These are phyloP conservation scores for Candida tammaniensis DNA, from an alignment of 805 yeast species.

Conservation along the genomic window DNA sequence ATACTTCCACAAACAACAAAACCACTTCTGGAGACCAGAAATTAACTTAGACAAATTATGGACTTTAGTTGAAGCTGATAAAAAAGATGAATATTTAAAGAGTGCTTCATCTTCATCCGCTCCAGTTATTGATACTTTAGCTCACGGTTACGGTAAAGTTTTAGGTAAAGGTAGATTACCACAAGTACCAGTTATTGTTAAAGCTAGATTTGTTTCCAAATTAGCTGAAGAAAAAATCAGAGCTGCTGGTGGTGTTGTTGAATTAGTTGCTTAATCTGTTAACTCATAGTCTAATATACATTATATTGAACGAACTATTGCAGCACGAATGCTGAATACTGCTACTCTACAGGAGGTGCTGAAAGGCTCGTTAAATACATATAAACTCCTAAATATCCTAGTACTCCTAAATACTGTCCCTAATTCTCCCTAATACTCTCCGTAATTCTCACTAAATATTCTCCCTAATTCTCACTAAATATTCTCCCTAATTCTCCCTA, in stretches of 20 bases:
- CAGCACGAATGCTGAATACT: no score
- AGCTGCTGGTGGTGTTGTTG: slow-evolving; percentile 99
- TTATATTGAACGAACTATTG: no score
- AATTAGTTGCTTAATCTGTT: slow-evolving; percentile 88
- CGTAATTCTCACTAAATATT: no score
- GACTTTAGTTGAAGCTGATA: slow-evolving; percentile 91
- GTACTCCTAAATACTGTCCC: no score
- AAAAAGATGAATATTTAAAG: slow-evolving; percentile 91
- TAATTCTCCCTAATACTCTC: no score
- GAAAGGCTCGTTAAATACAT: no score
- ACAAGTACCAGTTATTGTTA: slow-evolving; percentile 96
- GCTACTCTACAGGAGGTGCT: no score
- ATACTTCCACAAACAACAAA: slow-evolving; percentile 94
- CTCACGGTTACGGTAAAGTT: slow-evolving; percentile 99
- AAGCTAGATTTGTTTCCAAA: slow-evolving; percentile 98
- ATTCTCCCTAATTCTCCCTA: no score
- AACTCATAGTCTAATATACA: no score
- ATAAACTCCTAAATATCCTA: no score
- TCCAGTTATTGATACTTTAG: slow-evolving; percentile 98
- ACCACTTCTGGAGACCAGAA: slow-evolving; percentile 97
- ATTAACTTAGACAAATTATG: slow-evolving; percentile 98
- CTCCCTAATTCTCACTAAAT: no score
- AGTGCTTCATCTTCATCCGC: slow-evolving; percentile 85
- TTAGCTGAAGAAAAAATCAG: slow-evolving; percentile 99
- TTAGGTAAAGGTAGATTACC: slow-evolving; percentile 99